Evolutionary conservation across 768 basidiomycete genomes (phyloP).

Genomic region (Holtermannia corniformis): DNA sequence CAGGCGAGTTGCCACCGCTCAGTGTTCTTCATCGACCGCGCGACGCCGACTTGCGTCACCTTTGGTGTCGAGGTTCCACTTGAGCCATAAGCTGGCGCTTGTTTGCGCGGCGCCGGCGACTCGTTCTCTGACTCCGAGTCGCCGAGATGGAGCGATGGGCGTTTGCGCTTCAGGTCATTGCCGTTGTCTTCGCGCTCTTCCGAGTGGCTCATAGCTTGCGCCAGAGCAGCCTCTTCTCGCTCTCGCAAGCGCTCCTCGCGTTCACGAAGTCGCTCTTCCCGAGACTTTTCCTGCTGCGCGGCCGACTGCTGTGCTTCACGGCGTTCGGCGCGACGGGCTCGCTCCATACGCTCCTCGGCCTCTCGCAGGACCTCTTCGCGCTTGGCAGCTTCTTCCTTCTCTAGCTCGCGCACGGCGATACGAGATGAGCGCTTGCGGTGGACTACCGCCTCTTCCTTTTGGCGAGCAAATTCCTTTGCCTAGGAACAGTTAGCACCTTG

Average conservation of each 20-base stretch:
- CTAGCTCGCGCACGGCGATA: slow-evolving; percentile 68
- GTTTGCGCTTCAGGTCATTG: no score
- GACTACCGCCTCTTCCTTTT: slow-evolving; percentile 61
- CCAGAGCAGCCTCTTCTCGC: slow-evolving; percentile 39
- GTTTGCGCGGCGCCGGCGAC: background rate
- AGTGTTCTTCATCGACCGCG: slow-evolving; percentile 1
- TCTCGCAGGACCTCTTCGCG: slow-evolving; percentile 46
- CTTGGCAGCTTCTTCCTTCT: slow-evolving; percentile 55
- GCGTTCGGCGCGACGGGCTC: slow-evolving; percentile 24
- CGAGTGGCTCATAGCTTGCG: slow-evolving; percentile 20
- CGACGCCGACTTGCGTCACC: background rate
- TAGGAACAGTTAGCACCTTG: slow-evolving; percentile 7
- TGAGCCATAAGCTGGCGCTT: background rate
- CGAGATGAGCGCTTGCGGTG: slow-evolving; percentile 87
- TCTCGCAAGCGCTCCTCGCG: slow-evolving; percentile 31
- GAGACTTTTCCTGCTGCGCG: slow-evolving; percentile 22
- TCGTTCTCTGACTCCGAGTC: slow-evolving; percentile 13
- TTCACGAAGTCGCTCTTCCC: slow-evolving; percentile 36
- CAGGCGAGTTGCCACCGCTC: slow-evolving; percentile 82
- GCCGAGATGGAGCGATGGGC: slow-evolving; percentile 18
- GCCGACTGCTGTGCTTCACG: slow-evolving; percentile 18
- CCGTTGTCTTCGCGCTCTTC: slow-evolving; percentile 16
- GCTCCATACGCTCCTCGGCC: slow-evolving; percentile 40
- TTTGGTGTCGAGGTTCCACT: slow-evolving; percentile 4
- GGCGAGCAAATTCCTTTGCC: slow-evolving; percentile 36